Conservation (phyloP, 1,284 basidiomycete genomes). For the Papiliotrema laurentii region DNA sequence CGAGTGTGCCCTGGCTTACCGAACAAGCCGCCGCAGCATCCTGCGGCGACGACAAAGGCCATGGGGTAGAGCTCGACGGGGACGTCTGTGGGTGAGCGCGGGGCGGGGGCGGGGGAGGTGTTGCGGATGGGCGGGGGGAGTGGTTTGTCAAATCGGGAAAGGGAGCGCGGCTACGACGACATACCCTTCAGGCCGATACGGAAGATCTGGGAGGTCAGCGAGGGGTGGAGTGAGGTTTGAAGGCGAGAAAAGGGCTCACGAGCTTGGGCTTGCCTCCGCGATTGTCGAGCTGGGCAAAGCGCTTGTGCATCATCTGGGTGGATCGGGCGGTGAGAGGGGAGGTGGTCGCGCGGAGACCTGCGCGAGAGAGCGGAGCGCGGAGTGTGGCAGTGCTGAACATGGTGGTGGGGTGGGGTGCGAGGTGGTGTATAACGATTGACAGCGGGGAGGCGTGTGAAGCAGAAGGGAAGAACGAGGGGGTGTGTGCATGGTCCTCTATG, state of each 20-base stretch:
- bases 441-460: not conserved
- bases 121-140: too few relatives aligned
- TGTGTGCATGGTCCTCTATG: too few relatives aligned
- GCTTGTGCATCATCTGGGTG: constrained; percentile 19
- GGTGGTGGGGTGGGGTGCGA: not conserved
- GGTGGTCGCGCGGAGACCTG: constrained; percentile 1
- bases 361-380: constrained; percentile 11
- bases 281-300: constrained; percentile 27
- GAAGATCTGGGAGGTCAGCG: constrained; percentile 44
- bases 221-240: too few relatives aligned
- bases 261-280: constrained; percentile 42
- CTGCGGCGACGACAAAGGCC: constrained; percentile 42
- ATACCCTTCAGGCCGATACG: constrained; percentile 39
- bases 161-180: too few relatives aligned
- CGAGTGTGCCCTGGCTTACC: constrained; percentile 15
- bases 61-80: constrained; percentile 49
- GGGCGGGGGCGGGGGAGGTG: too few relatives aligned
- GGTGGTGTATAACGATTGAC: not conserved
- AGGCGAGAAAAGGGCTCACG: too few relatives aligned
- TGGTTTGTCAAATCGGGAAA: too few relatives aligned
- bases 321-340: constrained; percentile 4
- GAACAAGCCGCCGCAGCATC: constrained; percentile 37
- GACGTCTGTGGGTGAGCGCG: constrained; percentile 32
- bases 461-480: not conserved
- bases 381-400: constrained; percentile 19